A percentile compares a stretch with the other conserved stretches of the same genome.
Conservation (phyloP, 345 rosid genomes). For the Cardamine occulta region DNA sequence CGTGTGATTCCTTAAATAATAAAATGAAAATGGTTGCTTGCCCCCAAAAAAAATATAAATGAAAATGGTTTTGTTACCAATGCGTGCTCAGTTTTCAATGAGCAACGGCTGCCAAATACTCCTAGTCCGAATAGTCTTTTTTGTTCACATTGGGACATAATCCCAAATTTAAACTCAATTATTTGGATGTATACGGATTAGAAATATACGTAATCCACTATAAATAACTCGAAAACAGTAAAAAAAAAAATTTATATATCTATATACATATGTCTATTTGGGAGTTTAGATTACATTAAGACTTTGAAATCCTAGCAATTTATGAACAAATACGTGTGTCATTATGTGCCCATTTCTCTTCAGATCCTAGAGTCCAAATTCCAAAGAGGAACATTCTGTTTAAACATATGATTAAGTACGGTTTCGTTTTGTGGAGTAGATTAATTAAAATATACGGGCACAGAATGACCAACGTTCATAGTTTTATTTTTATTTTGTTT, state of each 20-base stretch:
- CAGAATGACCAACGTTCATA: background rate
- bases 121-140: background rate
- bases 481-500: background rate
- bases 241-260: background rate
- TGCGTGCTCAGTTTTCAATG: constrained; percentile 18
- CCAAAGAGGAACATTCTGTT: constrained; percentile 27
- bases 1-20: background rate
- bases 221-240: background rate
- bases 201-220: background rate
- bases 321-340: constrained; percentile 8
- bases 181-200: background rate
- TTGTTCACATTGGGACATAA: background rate
- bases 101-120: background rate
- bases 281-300: background rate
- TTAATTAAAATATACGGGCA: constrained; percentile 3
- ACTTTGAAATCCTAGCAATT: background rate
- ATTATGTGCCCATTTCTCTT: constrained; percentile 15
- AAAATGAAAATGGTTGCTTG: background rate
- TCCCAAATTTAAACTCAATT: background rate
- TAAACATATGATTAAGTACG: background rate
- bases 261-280: background rate
- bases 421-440: background rate
- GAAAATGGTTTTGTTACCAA: background rate
- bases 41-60: background rate
- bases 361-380: constrained; percentile 36